A percentile compares a stretch with the other conserved stretches of the same genome.
Evolutionary conservation across 257 asterid species (phyloP).

Genomic region (Gardenia jasminoides): DNA sequence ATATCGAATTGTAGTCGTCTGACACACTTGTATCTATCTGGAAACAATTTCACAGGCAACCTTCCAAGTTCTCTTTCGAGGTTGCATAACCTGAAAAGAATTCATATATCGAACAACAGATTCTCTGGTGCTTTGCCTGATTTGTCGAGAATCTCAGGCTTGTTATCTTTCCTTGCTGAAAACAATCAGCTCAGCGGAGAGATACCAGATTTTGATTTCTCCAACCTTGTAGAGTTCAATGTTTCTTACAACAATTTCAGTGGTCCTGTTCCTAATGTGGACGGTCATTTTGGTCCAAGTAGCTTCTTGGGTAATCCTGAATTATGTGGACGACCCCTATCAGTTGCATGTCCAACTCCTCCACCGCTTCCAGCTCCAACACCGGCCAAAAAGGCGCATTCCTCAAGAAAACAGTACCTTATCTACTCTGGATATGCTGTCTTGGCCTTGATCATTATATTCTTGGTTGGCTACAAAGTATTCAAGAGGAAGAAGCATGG

Average conservation of each 20-base stretch:
- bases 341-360: slow-evolving; percentile 40
- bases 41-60: slow-evolving; percentile 47
- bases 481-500: slow-evolving; percentile 17
- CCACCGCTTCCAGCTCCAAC: slow-evolving; percentile 10
- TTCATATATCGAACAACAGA: slow-evolving; percentile 44
- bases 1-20: slow-evolving; percentile 48
- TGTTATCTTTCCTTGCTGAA: slow-evolving; percentile 59
- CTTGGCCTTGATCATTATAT: slow-evolving; percentile 40
- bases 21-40: slow-evolving; percentile 52
- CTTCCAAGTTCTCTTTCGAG: slow-evolving; percentile 48
- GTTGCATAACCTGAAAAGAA: slow-evolving; percentile 47
- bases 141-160: slow-evolving; percentile 51
- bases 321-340: slow-evolving; percentile 55
- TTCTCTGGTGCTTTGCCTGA: slow-evolving; percentile 66
- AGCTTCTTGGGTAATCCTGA: slow-evolving; percentile 59
- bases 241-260: slow-evolving; percentile 60
- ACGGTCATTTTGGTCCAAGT: slow-evolving; percentile 32
- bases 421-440: slow-evolving; percentile 60
- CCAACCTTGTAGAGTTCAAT: slow-evolving; percentile 53
- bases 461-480: slow-evolving; percentile 28
- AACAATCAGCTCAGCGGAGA: slow-evolving; percentile 50
- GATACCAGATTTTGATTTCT: slow-evolving; percentile 51
- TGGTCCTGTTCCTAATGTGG: slow-evolving; percentile 52
- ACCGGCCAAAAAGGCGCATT: slow-evolving; percentile 19
- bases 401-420: slow-evolving; percentile 36